Evolutionary conservation across 83 land plant genomes (phyloP).

Genomic region (Thuja plicata): DNA sequence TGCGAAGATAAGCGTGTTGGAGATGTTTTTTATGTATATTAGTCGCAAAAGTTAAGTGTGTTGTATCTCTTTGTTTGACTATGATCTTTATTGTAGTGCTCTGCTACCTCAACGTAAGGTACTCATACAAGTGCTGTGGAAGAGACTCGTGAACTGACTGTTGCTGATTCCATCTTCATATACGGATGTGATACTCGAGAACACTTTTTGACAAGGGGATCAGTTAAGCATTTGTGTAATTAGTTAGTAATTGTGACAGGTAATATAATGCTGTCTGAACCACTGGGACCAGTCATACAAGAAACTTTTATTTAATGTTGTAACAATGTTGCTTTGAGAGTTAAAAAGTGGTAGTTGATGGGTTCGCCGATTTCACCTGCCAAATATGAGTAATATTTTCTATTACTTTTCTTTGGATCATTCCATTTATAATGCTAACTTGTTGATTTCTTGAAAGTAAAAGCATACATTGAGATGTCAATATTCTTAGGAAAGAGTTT

Average conservation of each 20-base stretch:
- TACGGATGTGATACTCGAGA: neutral
- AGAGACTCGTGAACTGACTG: neutral
- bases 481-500: neutral
- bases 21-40: slow-evolving; percentile 8
- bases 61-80: neutral
- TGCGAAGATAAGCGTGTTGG: neutral
- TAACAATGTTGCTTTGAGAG: slow-evolving; percentile 1
- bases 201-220: neutral
- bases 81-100: slow-evolving; percentile 10
- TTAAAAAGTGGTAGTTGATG: neutral
- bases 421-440: neutral
- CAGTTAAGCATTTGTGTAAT: slow-evolving; percentile 6
- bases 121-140: neutral
- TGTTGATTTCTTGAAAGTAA: neutral
- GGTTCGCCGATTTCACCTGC: neutral
- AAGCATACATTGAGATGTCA: neutral
- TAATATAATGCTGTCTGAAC: neutral
- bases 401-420: neutral
- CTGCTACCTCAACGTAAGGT: neutral
- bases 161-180: neutral
- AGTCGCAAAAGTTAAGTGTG: neutral
- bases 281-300: neutral
- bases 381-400: neutral
- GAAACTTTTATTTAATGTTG: neutral
- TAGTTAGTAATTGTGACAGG: slow-evolving; percentile 4